Conservation (phyloP, 495 filamentous ascomycete species). For the Aspergillus bertholletiae region DNA sequence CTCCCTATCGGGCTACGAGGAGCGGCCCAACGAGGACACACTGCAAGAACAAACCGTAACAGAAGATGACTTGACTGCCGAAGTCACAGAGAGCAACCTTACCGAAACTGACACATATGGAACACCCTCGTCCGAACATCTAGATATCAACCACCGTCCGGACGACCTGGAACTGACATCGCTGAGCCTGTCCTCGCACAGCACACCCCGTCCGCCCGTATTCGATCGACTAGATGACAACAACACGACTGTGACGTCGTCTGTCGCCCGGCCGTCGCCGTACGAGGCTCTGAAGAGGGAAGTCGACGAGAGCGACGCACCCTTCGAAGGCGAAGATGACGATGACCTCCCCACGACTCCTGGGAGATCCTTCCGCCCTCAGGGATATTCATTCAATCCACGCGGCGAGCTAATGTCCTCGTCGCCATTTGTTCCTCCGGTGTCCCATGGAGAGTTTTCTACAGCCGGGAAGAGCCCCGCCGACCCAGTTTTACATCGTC, state of each 20-base stretch:
- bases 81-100: slow-evolving; percentile 36
- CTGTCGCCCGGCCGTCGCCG: slow-evolving; percentile 50
- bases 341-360: slow-evolving; percentile 44
- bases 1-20: slow-evolving; percentile 93
- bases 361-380: slow-evolving; percentile 17
- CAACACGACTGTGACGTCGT: slow-evolving; percentile 57
- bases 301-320: slow-evolving; percentile 25
- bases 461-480: slow-evolving; percentile 30
- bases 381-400: slow-evolving; percentile 4
- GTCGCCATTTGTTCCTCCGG: slow-evolving; percentile 47
- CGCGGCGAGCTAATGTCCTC: slow-evolving; percentile 38
- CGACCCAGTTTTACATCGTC: slow-evolving; percentile 79
- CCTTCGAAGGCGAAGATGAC: slow-evolving; percentile 39
- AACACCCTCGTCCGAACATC: slow-evolving; percentile 30
- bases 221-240: slow-evolving; percentile 39
- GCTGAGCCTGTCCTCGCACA: slow-evolving; percentile 53
- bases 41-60: slow-evolving; percentile 47
- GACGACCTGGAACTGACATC: slow-evolving; percentile 49
- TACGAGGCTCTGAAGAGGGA: slow-evolving; percentile 28
- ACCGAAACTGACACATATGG: slow-evolving; percentile 32
- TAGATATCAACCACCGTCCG: slow-evolving; percentile 30
- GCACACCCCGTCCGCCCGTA: slow-evolving; percentile 48
- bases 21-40: slow-evolving; percentile 51
- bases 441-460: slow-evolving; percentile 32
- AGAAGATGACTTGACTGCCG: slow-evolving; percentile 48